phyloP scores from a whole-genome alignment of 1,284 basidiomycete species.

The Puccinia coronata region DNA sequence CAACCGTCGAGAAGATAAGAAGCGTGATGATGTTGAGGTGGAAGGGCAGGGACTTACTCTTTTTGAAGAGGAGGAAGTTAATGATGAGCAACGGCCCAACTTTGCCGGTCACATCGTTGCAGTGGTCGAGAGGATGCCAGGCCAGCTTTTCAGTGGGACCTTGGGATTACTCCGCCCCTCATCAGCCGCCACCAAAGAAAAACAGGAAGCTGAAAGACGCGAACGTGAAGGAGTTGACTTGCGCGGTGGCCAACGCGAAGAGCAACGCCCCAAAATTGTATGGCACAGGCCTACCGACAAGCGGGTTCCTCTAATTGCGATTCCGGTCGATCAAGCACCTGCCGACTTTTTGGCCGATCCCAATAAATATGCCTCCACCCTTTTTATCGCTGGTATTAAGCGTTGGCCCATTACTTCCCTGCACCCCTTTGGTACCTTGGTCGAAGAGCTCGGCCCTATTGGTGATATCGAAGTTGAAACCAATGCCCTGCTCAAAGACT shows the following conservation, averaged over 20 bases:
- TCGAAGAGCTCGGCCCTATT: slow-evolving; percentile 97
- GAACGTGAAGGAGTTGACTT: slow-evolving; percentile 86
- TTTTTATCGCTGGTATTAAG: slow-evolving; percentile 98
- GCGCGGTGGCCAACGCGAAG: slow-evolving; percentile 74
- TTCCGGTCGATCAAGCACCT: slow-evolving; percentile 94
- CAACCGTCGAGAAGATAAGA: slow-evolving; percentile 94
- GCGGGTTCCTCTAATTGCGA: slow-evolving; percentile 96
- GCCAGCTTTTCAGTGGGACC: slow-evolving; percentile 96
- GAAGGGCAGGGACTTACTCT: slow-evolving; percentile 95
- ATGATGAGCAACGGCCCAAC: slow-evolving; percentile 92
- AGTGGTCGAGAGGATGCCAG: slow-evolving; percentile 97
- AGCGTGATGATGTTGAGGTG: slow-evolving; percentile 99
- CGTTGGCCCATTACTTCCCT: slow-evolving; percentile 84
- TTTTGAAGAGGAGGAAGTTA: slow-evolving; percentile 95
- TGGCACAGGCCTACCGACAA: slow-evolving; percentile 99
- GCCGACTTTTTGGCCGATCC: slow-evolving; percentile 93
- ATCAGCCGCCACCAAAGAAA: slow-evolving; percentile 97
- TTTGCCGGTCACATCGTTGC: slow-evolving; percentile 91
- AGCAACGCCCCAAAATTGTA: slow-evolving; percentile 91
- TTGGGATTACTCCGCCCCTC: slow-evolving; percentile 92
- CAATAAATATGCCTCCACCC: slow-evolving; percentile 81
- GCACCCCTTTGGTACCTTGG: slow-evolving; percentile 97
- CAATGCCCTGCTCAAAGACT: slow-evolving; percentile 93
- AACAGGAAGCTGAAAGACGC: slow-evolving; percentile 94
- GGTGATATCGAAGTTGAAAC: slow-evolving; percentile 97